A percentile compares a stretch with the other conserved stretches of the same genome.
Conservation (phyloP, 768 basidiomycete genomes). For the Botryobasidium botryosum region DNA sequence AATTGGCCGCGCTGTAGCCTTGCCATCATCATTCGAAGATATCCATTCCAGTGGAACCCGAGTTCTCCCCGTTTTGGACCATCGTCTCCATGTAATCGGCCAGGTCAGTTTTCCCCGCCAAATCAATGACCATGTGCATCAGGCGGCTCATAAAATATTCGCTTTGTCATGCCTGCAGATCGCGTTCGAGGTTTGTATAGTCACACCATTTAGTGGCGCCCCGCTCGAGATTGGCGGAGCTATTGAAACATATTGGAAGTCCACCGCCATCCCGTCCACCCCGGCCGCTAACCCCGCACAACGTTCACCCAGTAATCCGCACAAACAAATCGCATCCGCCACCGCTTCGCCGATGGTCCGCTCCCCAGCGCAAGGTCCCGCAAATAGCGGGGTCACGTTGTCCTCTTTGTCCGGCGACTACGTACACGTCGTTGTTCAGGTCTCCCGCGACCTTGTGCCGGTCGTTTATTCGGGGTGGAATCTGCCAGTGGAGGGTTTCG, state of each 20-base stretch:
- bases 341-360: background rate
- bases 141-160: background rate
- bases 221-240: slow-evolving; percentile 89
- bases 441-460: slow-evolving; percentile 82
- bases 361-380: slow-evolving; percentile 6
- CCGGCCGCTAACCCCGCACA: background rate
- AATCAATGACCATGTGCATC: no score
- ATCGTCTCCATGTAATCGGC: slow-evolving; percentile 83
- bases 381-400: slow-evolving; percentile 48
- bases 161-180: slow-evolving; percentile 31
- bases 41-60: slow-evolving; percentile 21
- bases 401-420: slow-evolving; percentile 86
- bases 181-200: slow-evolving; percentile 70
- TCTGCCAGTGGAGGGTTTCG: slow-evolving; percentile 48
- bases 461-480: slow-evolving; percentile 65
- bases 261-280: slow-evolving; percentile 33
- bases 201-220: slow-evolving; percentile 80
- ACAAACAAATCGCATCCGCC: no score
- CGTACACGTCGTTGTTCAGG: slow-evolving; percentile 72
- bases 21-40: slow-evolving; percentile 52
- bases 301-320: background rate
- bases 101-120: slow-evolving; percentile 36
- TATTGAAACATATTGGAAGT: slow-evolving; percentile 98
- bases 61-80: slow-evolving; percentile 69
- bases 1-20: slow-evolving; percentile 79